Base-by-base conservation (phyloP, 306 rosid species). In the Carpinus viminea region DNA sequence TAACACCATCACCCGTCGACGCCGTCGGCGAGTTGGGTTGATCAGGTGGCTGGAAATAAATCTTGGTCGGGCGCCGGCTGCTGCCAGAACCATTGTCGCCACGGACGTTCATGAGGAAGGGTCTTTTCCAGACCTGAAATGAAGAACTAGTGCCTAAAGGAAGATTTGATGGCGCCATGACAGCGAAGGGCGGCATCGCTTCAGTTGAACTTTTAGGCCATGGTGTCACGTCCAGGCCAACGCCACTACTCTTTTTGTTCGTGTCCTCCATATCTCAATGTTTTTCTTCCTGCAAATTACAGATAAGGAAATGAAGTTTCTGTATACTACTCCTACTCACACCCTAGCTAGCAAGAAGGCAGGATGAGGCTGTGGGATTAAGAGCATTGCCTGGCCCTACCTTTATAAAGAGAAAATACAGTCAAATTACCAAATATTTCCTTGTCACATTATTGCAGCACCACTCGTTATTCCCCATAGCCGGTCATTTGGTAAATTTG, bases 381-480 rank as follows among this genome's bases (percentile, higher is more conserved):
- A 69, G 21, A 16, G 52, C 59, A 36, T 62, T 72, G 70, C 68
- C 70, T 57, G 70, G 31, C 46, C 36, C 21, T 34, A 12, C 12
- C 11, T 76, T 57, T 62, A 52, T 77, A 74, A 73, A 81, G 68
- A 54, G 17, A 74, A 68, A 28, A 57, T 72, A 60, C 73, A 52
- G 78, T 10, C n/a, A 78, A 64, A 12, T 70, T 70, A 77, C 88
- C 83, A 85, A 9, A 74, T 45, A 69, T 77, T 24, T 55, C 76
- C 64, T 6, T 7, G 28, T 7, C 38, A 70, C 12, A 48, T 50
- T 70, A 41, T 59, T 24, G 31, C 65, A 59, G 31, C 65, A 59
- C 65, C 65, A 11, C 65, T 12, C 17, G 3, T 12, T 41, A 41
- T 5, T 41, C 45, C 7, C 45, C 12, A 1, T 17, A 17, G 11